Evolutionary conservation across 331 rosid genomes (phyloP).

Genomic region (Telfairia occidentalis): DNA sequence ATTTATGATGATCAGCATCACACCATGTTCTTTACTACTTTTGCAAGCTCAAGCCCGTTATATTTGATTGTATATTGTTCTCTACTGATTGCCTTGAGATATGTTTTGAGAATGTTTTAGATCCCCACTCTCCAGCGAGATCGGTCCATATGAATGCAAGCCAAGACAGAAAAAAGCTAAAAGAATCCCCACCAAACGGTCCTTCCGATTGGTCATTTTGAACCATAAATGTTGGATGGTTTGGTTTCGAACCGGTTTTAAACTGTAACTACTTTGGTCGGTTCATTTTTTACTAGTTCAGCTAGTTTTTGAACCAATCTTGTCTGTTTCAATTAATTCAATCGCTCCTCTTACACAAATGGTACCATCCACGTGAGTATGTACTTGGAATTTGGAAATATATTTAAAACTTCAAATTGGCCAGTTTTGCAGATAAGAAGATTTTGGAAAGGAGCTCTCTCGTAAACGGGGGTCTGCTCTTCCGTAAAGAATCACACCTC

Average conservation of each 20-base stretch:
- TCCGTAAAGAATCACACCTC: neutral
- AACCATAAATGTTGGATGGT: neutral
- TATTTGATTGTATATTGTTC: neutral
- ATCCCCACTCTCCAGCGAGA: neutral
- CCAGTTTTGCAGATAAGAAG: neutral
- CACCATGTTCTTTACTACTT: neutral
- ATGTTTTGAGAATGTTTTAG: neutral
- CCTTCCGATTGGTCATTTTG: neutral
- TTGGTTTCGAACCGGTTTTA: too few relatives aligned
- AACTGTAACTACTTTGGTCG: neutral
- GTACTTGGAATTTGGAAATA: neutral
- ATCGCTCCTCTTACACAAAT: neutral
- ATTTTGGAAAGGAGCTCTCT: too few relatives aligned
- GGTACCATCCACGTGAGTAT: neutral
- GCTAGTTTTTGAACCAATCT: neutral
- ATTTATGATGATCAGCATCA: neutral
- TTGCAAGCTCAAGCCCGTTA: neutral
- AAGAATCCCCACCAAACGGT: neutral
- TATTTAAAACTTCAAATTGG: neutral
- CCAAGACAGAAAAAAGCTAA: neutral
- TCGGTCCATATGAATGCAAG: neutral
- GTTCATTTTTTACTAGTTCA: neutral
- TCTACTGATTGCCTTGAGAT: neutral
- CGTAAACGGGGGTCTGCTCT: too few relatives aligned
- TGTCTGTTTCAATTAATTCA: neutral